Percentiles rank a stretch among this genome's conserved stretches.
These are phyloP conservation scores for Salvia sclarea DNA, from an alignment of 305 asterid species.

Conservation along the genomic window DNA sequence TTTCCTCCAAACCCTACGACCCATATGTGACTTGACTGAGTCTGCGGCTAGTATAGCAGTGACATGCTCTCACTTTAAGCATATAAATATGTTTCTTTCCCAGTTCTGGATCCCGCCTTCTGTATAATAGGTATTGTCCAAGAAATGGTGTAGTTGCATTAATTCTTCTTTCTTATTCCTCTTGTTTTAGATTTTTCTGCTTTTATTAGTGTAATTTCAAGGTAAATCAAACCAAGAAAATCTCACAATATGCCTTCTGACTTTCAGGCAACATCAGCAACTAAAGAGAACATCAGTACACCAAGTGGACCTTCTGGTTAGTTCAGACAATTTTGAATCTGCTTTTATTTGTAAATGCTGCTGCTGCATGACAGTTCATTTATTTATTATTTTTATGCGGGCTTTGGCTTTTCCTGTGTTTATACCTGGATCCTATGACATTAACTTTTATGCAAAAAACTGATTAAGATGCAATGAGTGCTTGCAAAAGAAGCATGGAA, in stretches of 20 bases:
- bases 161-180: neutral
- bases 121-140: neutral
- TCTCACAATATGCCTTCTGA: constrained; percentile 21
- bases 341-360: constrained; percentile 8
- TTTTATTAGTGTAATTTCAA: neutral
- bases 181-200: constrained; percentile 7
- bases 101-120: neutral
- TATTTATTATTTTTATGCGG: neutral
- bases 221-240: constrained; percentile 8
- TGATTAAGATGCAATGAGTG: neutral
- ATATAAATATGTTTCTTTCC: neutral
- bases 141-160: neutral
- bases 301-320: constrained; percentile 71
- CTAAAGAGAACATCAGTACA: constrained; percentile 44
- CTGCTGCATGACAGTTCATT: neutral
- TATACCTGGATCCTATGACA: neutral
- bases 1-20: no score
- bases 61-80: neutral
- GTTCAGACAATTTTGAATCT: constrained; percentile 23
- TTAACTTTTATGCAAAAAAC: neutral
- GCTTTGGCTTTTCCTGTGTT: neutral
- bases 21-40: neutral
- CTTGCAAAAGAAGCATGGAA: neutral
- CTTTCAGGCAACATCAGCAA: constrained; percentile 58
- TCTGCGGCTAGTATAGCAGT: constrained; percentile 7